phyloP scores from a whole-genome alignment of 148 eudicot species.

The Polygonum maritimum region DNA sequence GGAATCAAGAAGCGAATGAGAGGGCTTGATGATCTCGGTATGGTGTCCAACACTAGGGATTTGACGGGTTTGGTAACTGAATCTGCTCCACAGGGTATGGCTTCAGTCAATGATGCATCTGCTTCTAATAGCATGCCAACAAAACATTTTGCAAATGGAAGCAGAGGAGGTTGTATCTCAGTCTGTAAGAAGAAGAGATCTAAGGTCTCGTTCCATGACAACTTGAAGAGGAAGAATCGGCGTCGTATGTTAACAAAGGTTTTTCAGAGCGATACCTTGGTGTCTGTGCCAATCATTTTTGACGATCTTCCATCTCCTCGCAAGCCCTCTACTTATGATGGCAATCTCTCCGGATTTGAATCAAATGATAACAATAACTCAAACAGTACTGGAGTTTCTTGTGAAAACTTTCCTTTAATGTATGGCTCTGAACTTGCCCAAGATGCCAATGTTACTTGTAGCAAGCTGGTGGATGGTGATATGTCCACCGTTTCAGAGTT shows the following conservation, averaged over 20 bases:
- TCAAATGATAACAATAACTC: constrained; percentile 25
- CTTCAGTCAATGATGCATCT: constrained; percentile 4
- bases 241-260: constrained; percentile 63
- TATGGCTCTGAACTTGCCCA: constrained; percentile 16
- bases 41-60: constrained; percentile 20
- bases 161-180: constrained; percentile 28
- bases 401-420: constrained; percentile 26
- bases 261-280: constrained; percentile 60
- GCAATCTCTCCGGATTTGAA: constrained; percentile 36
- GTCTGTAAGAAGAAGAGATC: constrained; percentile 54
- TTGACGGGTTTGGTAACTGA: constrained; percentile 20
- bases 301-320: constrained; percentile 41
- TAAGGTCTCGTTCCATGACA: constrained; percentile 52
- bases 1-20: constrained; percentile 80
- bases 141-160: constrained; percentile 22
- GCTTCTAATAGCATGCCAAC: constrained; percentile 13
- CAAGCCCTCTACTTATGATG: constrained; percentile 28
- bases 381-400: constrained; percentile 29
- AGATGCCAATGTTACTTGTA: constrained; percentile 17
- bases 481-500: constrained; percentile 24
- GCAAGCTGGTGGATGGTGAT: constrained; percentile 31
- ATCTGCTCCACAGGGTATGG: constrained; percentile 11
- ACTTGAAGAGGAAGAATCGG: constrained; percentile 49
- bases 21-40: constrained; percentile 75
- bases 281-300: constrained; percentile 57